Evolutionary conservation across 176 grass and related monocot genomes (phyloP).

Genomic region (Saccharum officinarum): DNA sequence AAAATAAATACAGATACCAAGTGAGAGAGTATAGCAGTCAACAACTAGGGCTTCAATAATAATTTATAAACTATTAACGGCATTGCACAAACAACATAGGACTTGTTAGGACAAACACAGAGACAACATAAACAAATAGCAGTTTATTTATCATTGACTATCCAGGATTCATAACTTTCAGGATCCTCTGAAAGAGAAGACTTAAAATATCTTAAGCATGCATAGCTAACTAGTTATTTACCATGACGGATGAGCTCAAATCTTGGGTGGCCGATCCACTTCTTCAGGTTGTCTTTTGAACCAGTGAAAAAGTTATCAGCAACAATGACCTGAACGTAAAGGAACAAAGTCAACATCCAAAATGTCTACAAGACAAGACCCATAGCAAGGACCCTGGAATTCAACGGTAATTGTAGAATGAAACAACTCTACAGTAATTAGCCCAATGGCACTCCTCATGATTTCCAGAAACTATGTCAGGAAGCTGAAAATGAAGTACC

Average conservation of each 20-base stretch:
- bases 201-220: not conserved
- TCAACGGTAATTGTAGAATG: not conserved
- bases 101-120: not conserved
- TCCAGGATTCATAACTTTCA: not conserved
- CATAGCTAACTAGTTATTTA: slow-evolving; percentile 42
- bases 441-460: not conserved
- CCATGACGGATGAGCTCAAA: slow-evolving; percentile 99
- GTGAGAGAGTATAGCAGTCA: not conserved
- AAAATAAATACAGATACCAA: not conserved
- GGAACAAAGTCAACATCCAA: not conserved
- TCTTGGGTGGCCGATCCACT: slow-evolving; percentile 99
- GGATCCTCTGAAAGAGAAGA: not conserved
- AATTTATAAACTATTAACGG: not conserved
- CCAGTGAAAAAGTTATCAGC: slow-evolving; percentile 98
- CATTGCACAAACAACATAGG: not conserved
- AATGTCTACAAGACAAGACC: slow-evolving; percentile 5
- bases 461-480: not conserved
- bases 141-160: slow-evolving; percentile 4
- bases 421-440: not conserved
- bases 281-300: slow-evolving; percentile 98
- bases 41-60: slow-evolving; percentile 1
- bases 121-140: not conserved
- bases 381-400: not conserved
- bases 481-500: not conserved
- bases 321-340: slow-evolving; percentile 79